Base-by-base conservation (phyloP, 768 basidiomycete species). In the Leccinum rimulosum region DNA sequence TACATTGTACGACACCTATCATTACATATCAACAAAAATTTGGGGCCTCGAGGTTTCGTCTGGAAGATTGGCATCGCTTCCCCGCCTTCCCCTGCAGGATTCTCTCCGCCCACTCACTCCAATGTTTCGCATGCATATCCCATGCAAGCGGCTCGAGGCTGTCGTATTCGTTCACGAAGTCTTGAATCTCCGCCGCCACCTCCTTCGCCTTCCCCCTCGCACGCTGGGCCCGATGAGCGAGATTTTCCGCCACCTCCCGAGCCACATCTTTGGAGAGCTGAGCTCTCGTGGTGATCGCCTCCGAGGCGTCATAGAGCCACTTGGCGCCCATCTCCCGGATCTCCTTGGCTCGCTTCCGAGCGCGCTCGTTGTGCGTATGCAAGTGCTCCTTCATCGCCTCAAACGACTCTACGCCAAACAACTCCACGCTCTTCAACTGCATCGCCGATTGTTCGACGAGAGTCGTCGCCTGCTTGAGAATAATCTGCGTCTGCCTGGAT, bases 291-390 rank as follows among this genome's bases (percentile, higher is more conserved):
- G 63, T 69, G 57, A 86, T 62, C 61, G 67, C 74, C 55, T 78
- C 76, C 51, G 76, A 75, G 4, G 83, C 80, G 4, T 68, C 73
- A 19, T 70, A 70, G 28, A 85, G 64, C 36, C 84, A 71, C 57
- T 79, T 77, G 54, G 77, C 74, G 8, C 84, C 82, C 55, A 66
- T 78, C 61, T 79, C 75, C 70, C 70, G 81, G 43, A 87, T 69
- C 64, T 84, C 79, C 70, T 73, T 80, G 9, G 86, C 86, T 57
- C 78, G 80, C 51, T 69, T 73, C 66, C 79, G 79, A 52, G 86
- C 86, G 9, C 74, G 76, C 48, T 82, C 76, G 61, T 87, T 81
- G 45, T 82, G 77, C 55, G 70, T 70, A n/a, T 76, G 70, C 5
- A 87, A 68, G 3, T 77, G 75, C 17, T 82, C 80, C 47, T 65